Evolutionary conservation across 495 filamentous ascomycete genomes (phyloP).

Genomic region (Trichoderma orchidacearum): DNA sequence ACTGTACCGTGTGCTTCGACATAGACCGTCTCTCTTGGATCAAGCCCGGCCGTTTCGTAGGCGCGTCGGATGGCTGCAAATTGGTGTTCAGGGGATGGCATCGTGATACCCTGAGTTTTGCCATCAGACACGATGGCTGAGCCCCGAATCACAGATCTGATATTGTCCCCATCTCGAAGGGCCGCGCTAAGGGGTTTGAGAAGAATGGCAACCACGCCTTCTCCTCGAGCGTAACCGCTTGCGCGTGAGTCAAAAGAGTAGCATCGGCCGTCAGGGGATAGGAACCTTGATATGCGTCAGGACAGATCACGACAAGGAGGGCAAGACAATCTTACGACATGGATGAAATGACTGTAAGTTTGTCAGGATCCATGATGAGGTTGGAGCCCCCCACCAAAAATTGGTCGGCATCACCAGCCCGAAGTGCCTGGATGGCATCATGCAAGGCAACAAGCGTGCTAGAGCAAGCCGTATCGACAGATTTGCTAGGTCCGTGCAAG

Average conservation of each 20-base stretch:
- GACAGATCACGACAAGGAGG: neutral
- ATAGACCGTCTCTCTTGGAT: conserved; percentile 20
- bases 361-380: conserved; percentile 25
- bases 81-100: conserved; percentile 36
- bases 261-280: conserved; percentile 24
- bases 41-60: conserved; percentile 30
- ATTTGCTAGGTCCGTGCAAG: conserved; percentile 41
- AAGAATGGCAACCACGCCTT: conserved; percentile 37
- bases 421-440: conserved; percentile 56
- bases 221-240: conserved; percentile 48
- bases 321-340: conserved; percentile 2
- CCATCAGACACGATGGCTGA: conserved; percentile 40
- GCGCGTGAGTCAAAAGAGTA: conserved; percentile 41
- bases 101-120: conserved; percentile 30
- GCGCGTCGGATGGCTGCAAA: conserved; percentile 27
- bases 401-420: conserved; percentile 25
- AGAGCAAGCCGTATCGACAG: conserved; percentile 77
- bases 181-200: conserved; percentile 43
- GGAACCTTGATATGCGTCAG: conserved; percentile 7
- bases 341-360: conserved; percentile 21
- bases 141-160: conserved; percentile 41
- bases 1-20: conserved; percentile 40
- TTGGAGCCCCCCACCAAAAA: conserved; percentile 34
- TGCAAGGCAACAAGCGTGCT: conserved; percentile 43
- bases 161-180: conserved; percentile 27